Evolutionary conservation across 192 early-diverging fungal genomes (phyloP).

Genomic region (Dissophora globulifera): DNA sequence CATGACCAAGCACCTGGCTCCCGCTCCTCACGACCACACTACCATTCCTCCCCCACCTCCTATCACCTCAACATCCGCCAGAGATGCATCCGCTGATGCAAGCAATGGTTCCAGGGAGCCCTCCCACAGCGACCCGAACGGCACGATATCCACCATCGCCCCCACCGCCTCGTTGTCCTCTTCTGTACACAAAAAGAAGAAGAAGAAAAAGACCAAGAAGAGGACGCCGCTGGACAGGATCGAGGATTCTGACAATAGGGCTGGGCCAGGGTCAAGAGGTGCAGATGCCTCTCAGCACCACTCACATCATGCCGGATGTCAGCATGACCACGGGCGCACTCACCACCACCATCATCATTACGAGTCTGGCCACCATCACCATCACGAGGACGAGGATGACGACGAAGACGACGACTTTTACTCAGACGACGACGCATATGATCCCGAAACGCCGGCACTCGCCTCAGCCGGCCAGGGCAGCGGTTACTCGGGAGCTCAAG

Average conservation of each 20-base stretch:
- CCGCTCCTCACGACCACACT: slow-evolving; percentile 33
- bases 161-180: too few relatives aligned
- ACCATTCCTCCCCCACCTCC: slow-evolving; percentile 19
- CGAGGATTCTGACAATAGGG: slow-evolving; percentile 24
- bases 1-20: slow-evolving; percentile 43
- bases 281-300: background rate
- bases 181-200: slow-evolving; percentile 42
- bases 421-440: slow-evolving; percentile 60
- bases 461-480: slow-evolving; percentile 9
- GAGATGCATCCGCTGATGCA: slow-evolving; percentile 1
- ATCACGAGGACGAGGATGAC: slow-evolving; percentile 47
- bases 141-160: background rate
- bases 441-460: slow-evolving; percentile 55
- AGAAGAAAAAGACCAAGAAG: slow-evolving; percentile 46
- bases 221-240: slow-evolving; percentile 42
- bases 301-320: slow-evolving; percentile 30
- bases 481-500: slow-evolving; percentile 21
- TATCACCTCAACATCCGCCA: too few relatives aligned
- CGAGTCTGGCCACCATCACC: slow-evolving; percentile 38
- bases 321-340: slow-evolving; percentile 28
- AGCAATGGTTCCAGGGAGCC: slow-evolving; percentile 7
- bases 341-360: slow-evolving; percentile 23
- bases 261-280: slow-evolving; percentile 3
- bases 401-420: slow-evolving; percentile 57
- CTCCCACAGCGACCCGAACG: background rate